Conservation (phyloP, 202 grass and related monocot species). For the Schoenoplectus tabernaemontani region DNA sequence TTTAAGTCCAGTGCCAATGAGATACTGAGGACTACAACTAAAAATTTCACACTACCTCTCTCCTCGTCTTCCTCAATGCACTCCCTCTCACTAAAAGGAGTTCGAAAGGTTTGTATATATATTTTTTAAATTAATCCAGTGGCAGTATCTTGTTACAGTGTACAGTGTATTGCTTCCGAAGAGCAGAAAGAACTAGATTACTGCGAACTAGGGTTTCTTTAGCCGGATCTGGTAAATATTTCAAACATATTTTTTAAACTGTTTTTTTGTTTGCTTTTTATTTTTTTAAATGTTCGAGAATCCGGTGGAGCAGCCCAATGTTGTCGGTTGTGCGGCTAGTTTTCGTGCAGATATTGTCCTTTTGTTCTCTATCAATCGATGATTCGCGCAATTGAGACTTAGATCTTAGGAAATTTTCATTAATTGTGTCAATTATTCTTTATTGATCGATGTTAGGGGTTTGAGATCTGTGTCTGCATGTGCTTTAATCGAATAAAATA, state of each 20-base stretch:
- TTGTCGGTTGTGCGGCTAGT: constrained; percentile 32
- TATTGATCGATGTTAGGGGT: constrained; percentile 27
- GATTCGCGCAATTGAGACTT: constrained; percentile 18
- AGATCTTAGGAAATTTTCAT: constrained; percentile 37
- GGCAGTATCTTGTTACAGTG: constrained; percentile 28
- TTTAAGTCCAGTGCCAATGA: constrained; percentile 7
- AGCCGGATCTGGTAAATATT: constrained; percentile 34
- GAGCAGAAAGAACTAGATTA: constrained; percentile 11
- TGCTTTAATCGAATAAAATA: not conserved
- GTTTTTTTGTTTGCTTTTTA: constrained; percentile 12
- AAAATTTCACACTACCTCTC: constrained; percentile 20
- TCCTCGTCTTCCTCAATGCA: constrained; percentile 7
- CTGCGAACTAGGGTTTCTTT: constrained; percentile 26
- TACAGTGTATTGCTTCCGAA: constrained; percentile 9
- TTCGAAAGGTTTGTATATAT: not conserved
- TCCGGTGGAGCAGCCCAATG: constrained; percentile 27
- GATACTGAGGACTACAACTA: constrained; percentile 7
- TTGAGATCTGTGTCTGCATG: not conserved
- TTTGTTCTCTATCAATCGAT: constrained; percentile 25
- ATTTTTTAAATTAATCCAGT: not conserved
- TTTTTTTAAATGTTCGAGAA: not conserved
- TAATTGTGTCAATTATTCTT: constrained; percentile 16
- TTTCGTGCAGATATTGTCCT: not conserved
- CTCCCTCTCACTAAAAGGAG: not conserved
- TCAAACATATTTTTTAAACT: constrained; percentile 5